Evolutionary conservation across 495 filamentous ascomycete species (phyloP).

Genomic region (Entonaema liquescens): DNA sequence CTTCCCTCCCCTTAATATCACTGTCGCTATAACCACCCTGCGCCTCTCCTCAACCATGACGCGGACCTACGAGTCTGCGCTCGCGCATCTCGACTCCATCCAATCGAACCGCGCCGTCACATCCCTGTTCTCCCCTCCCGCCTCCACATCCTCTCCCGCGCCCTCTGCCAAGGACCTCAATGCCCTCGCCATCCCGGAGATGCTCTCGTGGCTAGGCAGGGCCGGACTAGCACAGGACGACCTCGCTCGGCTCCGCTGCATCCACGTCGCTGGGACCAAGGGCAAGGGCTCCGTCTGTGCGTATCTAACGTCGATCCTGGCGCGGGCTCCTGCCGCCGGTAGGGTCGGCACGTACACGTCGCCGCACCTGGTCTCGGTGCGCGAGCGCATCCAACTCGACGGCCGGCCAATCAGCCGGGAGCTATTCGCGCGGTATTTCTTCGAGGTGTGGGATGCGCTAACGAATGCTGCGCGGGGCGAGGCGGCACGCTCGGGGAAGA

Average conservation of each 20-base stretch:
- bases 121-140: conserved; percentile 43
- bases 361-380: conserved; percentile 67
- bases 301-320: conserved; percentile 56
- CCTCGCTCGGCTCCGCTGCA: conserved; percentile 50
- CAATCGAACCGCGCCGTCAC: conserved; percentile 77
- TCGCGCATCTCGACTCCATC: conserved; percentile 69
- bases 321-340: conserved; percentile 41
- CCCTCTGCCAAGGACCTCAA: conserved; percentile 64
- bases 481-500: conserved; percentile 41
- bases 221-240: conserved; percentile 69
- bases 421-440: conserved; percentile 69
- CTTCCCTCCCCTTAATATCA: neutral
- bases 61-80: conserved; percentile 50
- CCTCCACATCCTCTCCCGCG: conserved; percentile 4
- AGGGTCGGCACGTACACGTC: conserved; percentile 72
- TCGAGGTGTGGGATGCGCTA: conserved; percentile 70
- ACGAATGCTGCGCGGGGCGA: conserved; percentile 50
- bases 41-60: conserved; percentile 37
- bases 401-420: conserved; percentile 57
- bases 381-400: conserved; percentile 73
- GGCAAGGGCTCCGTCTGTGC: conserved; percentile 67
- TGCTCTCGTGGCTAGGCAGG: conserved; percentile 77
- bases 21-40: neutral
- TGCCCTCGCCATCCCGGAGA: conserved; percentile 81
- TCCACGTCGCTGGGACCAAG: conserved; percentile 71